A percentile compares a stretch with the other conserved stretches of the same genome.
phyloP scores from a whole-genome alignment of 2,329 filamentous ascomycete genomes.

The Colletotrichum liriopes region DNA sequence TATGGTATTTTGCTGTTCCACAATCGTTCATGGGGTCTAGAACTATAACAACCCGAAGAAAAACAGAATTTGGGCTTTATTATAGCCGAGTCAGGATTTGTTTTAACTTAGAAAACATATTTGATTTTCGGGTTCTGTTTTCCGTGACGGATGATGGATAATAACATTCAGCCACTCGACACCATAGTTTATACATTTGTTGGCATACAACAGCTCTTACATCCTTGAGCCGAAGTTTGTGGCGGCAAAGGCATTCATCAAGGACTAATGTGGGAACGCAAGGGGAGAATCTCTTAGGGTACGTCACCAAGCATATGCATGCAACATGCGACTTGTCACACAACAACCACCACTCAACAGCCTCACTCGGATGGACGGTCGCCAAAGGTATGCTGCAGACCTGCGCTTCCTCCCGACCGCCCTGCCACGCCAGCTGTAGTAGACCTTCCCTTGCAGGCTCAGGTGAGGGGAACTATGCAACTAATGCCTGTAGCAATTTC shows the following conservation, averaged over 20 bases:
- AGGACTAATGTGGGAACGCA: neutral
- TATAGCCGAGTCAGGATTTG: too few relatives aligned
- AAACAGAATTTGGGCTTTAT: neutral
- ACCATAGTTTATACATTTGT: neutral
- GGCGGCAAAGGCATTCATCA: neutral
- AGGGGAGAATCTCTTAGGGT: neutral
- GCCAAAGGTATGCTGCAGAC: constrained; percentile 9
- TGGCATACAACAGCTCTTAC: too few relatives aligned
- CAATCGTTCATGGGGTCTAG: neutral
- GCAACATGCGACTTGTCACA: constrained; percentile 28
- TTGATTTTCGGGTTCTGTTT: neutral
- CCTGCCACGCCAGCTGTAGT: constrained; percentile 25
- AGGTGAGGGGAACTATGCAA: constrained; percentile 13
- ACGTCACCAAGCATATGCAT: constrained; percentile 40
- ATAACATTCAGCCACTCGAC: neutral
- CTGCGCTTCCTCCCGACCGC: constrained; percentile 6
- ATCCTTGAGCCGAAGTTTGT: neutral
- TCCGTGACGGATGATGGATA: neutral
- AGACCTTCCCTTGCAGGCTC: constrained; percentile 17
- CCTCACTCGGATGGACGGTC: constrained; percentile 24
- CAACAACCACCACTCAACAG: constrained; percentile 27
- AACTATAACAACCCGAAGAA: neutral
- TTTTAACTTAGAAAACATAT: too few relatives aligned
- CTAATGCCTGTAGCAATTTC: neutral
- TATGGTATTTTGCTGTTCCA: neutral